phyloP scores from a whole-genome alignment of 2,329 filamentous ascomycete genomes.

The Sphaerulina vaccinii region DNA sequence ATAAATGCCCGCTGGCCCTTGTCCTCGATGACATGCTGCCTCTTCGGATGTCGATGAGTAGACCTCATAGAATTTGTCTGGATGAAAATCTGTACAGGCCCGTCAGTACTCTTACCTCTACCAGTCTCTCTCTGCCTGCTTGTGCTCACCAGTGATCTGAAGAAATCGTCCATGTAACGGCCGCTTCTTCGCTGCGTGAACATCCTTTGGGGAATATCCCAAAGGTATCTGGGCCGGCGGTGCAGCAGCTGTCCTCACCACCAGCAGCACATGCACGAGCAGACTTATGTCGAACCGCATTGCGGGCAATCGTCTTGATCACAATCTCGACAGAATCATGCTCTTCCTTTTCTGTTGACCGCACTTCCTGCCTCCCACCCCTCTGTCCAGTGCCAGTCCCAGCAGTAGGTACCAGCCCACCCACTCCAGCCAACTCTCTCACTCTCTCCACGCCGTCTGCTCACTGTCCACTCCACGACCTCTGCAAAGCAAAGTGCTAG shows the following conservation, averaged over 20 bases:
- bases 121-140: too few relatives aligned
- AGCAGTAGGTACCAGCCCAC: not conserved
- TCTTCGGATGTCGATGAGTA: constrained; percentile 69
- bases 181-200: constrained; percentile 19
- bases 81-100: constrained; percentile 94
- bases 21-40: constrained; percentile 73
- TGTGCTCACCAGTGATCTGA: constrained; percentile 84
- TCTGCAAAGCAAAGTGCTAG: not conserved
- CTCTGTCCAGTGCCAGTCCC: too few relatives aligned
- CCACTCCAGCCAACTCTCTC: not conserved
- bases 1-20: constrained; percentile 74
- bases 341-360: not conserved
- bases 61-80: constrained; percentile 80
- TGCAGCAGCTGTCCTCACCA: constrained; percentile 20
- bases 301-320: not conserved
- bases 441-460: not conserved
- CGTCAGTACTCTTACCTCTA: too few relatives aligned
- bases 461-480: too few relatives aligned
- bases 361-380: not conserved
- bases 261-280: constrained; percentile 5
- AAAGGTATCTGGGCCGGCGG: constrained; percentile 24
- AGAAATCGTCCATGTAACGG: constrained; percentile 67
- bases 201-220: not conserved
- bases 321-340: not conserved
- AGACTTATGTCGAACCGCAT: not conserved